Conservation (phyloP, 257 asterid species). For the Scutellaria baicalensis region DNA sequence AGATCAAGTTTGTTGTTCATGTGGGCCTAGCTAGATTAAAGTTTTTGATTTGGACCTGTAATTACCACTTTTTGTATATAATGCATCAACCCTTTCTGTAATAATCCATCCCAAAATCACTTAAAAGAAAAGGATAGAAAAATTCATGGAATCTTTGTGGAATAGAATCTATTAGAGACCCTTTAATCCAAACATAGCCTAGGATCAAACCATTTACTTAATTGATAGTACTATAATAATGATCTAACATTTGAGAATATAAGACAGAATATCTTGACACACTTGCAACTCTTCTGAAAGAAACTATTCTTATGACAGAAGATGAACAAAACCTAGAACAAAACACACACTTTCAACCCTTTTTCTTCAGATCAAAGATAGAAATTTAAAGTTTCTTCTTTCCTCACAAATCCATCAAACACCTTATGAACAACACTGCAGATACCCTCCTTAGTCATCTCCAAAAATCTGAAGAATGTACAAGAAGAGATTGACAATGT, state of each 20-base stretch:
- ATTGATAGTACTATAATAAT: too few relatives aligned
- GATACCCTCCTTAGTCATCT: background rate
- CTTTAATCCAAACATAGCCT: too few relatives aligned
- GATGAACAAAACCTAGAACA: background rate
- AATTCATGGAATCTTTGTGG: too few relatives aligned
- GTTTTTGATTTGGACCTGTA: slow-evolving; percentile 14
- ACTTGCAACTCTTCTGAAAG: background rate
- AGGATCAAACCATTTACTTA: too few relatives aligned
- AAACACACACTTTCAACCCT: background rate
- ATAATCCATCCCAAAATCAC: too few relatives aligned
- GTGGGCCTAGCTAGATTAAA: slow-evolving; percentile 16
- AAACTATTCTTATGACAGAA: slow-evolving; percentile 3
- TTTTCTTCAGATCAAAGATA: slow-evolving; percentile 1
- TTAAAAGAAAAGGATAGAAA: too few relatives aligned
- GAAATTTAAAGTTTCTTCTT: background rate
- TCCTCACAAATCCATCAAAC: background rate
- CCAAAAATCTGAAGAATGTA: slow-evolving; percentile 29
- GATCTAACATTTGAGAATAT: background rate
- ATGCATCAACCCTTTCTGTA: background rate
- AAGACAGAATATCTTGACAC: background rate
- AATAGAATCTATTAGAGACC: too few relatives aligned
- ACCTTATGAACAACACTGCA: background rate
- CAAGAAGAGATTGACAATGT: slow-evolving; percentile 52
- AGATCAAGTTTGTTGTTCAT: background rate
- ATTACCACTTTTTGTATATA: slow-evolving; percentile 3